Conservation (phyloP, 768 basidiomycete genomes). For the Agaricus bisporus region DNA sequence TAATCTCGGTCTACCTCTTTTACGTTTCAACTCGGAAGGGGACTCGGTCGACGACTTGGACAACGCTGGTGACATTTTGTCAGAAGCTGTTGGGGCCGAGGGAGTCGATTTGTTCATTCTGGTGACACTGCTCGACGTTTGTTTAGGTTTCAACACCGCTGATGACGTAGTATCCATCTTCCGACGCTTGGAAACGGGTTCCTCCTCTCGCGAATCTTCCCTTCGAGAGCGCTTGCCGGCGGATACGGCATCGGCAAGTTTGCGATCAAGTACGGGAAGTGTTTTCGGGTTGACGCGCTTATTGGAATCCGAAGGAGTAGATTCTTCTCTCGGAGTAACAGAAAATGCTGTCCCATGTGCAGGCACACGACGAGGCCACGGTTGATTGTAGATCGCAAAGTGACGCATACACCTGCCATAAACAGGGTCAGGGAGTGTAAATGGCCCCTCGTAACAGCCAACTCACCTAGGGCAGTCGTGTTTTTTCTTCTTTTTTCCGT, state of each 20-base stretch:
- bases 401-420: slow-evolving; percentile 70
- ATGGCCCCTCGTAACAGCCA: neutral
- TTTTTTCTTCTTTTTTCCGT: slow-evolving; percentile 51
- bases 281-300: slow-evolving; percentile 47
- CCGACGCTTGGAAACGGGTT: slow-evolving; percentile 34
- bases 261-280: slow-evolving; percentile 46
- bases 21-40: slow-evolving; percentile 25
- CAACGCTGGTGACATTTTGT: neutral
- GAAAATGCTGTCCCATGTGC: slow-evolving; percentile 38
- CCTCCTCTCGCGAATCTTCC: slow-evolving; percentile 20
- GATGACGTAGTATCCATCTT: slow-evolving; percentile 34
- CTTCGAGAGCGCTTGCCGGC: slow-evolving; percentile 25
- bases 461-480: slow-evolving; percentile 74
- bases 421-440: neutral
- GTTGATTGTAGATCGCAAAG: slow-evolving; percentile 64
- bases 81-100: slow-evolving; percentile 4
- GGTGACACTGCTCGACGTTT: slow-evolving; percentile 14
- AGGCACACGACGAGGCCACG: slow-evolving; percentile 65
- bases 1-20: slow-evolving; percentile 37
- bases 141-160: slow-evolving; percentile 19
- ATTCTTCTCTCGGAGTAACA: slow-evolving; percentile 47
- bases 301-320: slow-evolving; percentile 40
- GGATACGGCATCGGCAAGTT: slow-evolving; percentile 36
- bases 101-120: slow-evolving; percentile 9
- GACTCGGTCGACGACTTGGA: neutral